A percentile compares a stretch with the other conserved stretches of the same genome.
phyloP scores from a whole-genome alignment of 1,284 basidiomycete species.

The Trichosporon faecale region DNA sequence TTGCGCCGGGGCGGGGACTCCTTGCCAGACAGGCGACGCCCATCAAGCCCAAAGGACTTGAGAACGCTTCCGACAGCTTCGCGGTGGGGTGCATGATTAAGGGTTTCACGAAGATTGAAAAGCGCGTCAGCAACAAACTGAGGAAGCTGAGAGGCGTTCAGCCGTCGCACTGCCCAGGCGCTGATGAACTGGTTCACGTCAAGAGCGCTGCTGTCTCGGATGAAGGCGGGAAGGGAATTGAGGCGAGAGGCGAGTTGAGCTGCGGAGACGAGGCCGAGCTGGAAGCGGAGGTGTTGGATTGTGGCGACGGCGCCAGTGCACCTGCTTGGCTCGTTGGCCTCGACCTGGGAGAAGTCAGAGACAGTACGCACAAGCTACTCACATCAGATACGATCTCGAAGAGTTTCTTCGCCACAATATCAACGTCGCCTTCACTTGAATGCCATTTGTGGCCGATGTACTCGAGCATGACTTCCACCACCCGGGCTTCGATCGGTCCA shows the following conservation, averaged over 20 bases:
- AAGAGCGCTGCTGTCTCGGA: background rate
- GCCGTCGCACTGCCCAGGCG: constrained; percentile 32
- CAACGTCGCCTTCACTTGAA: constrained; percentile 22
- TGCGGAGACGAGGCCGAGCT: constrained; percentile 35
- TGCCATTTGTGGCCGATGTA: constrained; percentile 38
- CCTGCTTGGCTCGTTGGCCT: constrained; percentile 23
- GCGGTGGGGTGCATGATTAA: constrained; percentile 7
- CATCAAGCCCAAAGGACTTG: constrained; percentile 19
- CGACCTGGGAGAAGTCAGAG: constrained; percentile 28
- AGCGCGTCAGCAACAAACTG: constrained; percentile 23
- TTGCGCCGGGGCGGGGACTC: background rate
- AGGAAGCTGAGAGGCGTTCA: constrained; percentile 25
- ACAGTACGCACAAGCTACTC: constrained; percentile 14
- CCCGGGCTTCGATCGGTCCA: background rate
- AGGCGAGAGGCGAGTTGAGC: constrained; percentile 32
- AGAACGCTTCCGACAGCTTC: constrained; percentile 16
- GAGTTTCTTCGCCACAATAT: constrained; percentile 33
- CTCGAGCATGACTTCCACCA: constrained; percentile 35
- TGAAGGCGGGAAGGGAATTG: constrained; percentile 18
- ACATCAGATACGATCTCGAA: constrained; percentile 49
- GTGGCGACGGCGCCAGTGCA: constrained; percentile 27
- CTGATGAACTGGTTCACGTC: constrained; percentile 10
- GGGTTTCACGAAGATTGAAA: constrained; percentile 14
- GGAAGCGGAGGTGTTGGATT: constrained; percentile 32
- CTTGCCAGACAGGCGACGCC: constrained; percentile 2